Evolutionary conservation across 2,329 filamentous ascomycete genomes (phyloP).

Genomic region (Cladosporium sp.): DNA sequence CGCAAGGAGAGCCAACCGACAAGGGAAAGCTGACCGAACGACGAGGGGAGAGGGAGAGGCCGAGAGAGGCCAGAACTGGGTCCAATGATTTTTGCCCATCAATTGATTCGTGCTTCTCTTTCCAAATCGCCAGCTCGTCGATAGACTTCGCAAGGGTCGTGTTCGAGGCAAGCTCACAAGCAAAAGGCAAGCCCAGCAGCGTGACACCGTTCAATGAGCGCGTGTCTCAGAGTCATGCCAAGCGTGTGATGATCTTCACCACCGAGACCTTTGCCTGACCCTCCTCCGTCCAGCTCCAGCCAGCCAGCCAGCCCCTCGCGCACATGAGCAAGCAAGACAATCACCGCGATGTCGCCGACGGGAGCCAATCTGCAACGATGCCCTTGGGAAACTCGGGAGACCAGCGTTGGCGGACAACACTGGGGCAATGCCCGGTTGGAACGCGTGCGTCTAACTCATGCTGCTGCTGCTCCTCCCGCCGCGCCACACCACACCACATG

Average conservation of each 20-base stretch:
- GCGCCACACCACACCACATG: background rate
- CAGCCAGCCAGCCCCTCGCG: background rate
- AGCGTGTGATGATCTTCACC: background rate
- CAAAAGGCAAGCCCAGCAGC: background rate
- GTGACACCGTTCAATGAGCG: background rate
- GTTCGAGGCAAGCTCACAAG: no score
- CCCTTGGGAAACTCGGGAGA: no score
- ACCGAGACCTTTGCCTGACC: background rate
- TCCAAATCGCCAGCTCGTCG: background rate
- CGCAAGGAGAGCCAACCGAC: background rate
- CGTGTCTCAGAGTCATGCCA: background rate
- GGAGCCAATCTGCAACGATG: background rate
- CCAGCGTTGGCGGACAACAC: no score
- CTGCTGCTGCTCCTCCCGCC: background rate
- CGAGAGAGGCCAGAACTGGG: no score
- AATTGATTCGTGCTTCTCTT: background rate
- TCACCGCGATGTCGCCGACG: background rate
- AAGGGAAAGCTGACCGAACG: background rate
- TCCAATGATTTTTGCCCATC: background rate
- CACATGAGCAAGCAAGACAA: background rate
- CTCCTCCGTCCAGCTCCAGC: no score
- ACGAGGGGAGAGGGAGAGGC: background rate
- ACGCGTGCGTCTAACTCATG: background rate
- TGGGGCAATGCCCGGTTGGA: no score
- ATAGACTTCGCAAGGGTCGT: background rate